A percentile compares a stretch with the other conserved stretches of the same genome.
phyloP scores from a whole-genome alignment of 495 filamentous ascomycete genomes.

The Penicillium subrubescens region DNA sequence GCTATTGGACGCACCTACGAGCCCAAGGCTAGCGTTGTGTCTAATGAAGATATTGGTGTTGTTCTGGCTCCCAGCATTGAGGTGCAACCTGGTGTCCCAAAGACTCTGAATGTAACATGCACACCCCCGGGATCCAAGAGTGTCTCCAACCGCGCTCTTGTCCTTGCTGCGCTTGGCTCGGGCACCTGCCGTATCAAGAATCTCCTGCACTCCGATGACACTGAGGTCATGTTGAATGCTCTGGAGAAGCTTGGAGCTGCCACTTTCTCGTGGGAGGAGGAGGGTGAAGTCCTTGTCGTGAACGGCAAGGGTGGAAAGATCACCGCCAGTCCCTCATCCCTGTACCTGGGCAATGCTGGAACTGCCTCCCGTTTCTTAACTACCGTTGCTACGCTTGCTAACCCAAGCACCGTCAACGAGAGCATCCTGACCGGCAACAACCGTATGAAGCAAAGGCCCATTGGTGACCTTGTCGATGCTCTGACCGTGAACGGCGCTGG shows the following conservation, averaged over 20 bases:
- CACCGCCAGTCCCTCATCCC: slow-evolving; percentile 67
- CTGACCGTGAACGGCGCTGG: slow-evolving; percentile 79
- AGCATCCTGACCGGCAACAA: slow-evolving; percentile 91
- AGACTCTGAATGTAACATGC: slow-evolving; percentile 67
- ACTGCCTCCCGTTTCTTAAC: slow-evolving; percentile 96
- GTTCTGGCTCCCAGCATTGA: slow-evolving; percentile 80
- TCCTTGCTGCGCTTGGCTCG: slow-evolving; percentile 87
- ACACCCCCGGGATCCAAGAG: slow-evolving; percentile 96
- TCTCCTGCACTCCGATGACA: slow-evolving; percentile 94
- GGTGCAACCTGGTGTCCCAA: slow-evolving; percentile 68
- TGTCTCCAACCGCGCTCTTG: slow-evolving; percentile 91
- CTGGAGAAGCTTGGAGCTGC: slow-evolving; percentile 82
- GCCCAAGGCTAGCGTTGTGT: slow-evolving; percentile 81
- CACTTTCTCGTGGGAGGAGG: slow-evolving; percentile 92
- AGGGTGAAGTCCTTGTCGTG: slow-evolving; percentile 85
- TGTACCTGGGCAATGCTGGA: slow-evolving; percentile 96
- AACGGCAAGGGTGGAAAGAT: slow-evolving; percentile 87
- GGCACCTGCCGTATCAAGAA: slow-evolving; percentile 89
- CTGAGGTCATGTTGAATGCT: slow-evolving; percentile 93
- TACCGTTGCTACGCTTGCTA: slow-evolving; percentile 84
- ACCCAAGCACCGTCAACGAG: slow-evolving; percentile 59
- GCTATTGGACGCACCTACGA: slow-evolving; percentile 88
- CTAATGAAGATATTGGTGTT: slow-evolving; percentile 81
- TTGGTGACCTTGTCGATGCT: slow-evolving; percentile 91
- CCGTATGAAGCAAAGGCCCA: slow-evolving; percentile 95